Base-by-base conservation (phyloP, 1,284 basidiomycete species). In the Malassezia nana region DNA sequence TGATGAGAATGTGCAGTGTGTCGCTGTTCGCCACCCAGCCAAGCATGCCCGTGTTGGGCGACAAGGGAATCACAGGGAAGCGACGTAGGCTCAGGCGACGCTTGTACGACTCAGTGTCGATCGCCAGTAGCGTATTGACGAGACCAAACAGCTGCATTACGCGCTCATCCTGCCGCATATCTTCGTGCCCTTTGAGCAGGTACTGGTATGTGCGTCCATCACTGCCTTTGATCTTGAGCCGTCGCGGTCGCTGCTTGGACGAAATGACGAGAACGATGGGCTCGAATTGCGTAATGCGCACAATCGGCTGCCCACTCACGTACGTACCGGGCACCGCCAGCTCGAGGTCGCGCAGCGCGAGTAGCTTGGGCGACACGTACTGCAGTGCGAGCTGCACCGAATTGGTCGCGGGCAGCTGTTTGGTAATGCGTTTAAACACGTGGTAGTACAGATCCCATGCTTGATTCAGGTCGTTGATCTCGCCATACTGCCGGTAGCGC, bases 361-460 rank as follows among this genome's bases (percentile, higher is more conserved):
- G 79, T 16, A 99, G 78, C 67, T 85, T 84, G 4, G 94, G 94
- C 29, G 94, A 96, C 7, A 96, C 92, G 65, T 95, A 95, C 81
- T 98, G 92, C 64, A 99, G 78, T 74, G 98, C 94, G 48, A 99
- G 80, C 59, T 71, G 67, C 40, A 71, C 70, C 5, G 89, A 86
- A 28, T 87, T 90, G 39, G 95, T 79, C 52, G 87, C 82, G 26
- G 89, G 88, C 50, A 98, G 76, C 69, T 91, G 89, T 76, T 94
- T 95, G 72, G 94, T 86, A 55, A 98, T 86, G 73, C 90, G 89
- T 77, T 89, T 88, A 80, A 98, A 98, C 28, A 95, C 79, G 46
- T 84, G 84, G 70, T 95, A 98, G 77, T 99, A 99, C 26, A 98
- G 87, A 69, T 98, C 94, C 94, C 94, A 98, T n/a, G 94, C 94